Evolutionary conservation across 2,329 filamentous ascomycete species (phyloP), one percentile per base, ranked within the genome.

Genomic region (Dactylellina cionopaga): DNA sequence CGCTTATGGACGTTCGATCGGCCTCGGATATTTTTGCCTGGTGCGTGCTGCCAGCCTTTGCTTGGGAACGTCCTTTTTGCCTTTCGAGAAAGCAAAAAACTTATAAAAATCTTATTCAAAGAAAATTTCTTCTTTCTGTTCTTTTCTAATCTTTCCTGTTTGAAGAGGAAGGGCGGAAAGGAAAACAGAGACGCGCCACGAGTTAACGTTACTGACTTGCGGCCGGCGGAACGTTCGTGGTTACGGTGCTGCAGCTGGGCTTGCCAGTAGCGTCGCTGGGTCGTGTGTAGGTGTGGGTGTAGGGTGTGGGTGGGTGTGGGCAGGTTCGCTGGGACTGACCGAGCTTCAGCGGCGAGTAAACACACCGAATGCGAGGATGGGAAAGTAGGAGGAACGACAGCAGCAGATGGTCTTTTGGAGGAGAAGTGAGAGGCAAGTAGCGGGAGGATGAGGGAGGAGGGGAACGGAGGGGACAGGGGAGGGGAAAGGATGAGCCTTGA

Each of bases 261-360:
- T 11, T 15, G 11, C 19, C 35, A 63, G 47, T 65, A 65, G 47
- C 47, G 60, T 65, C 60, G 60, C 60, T 65, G 19, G 39, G 58
- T 51, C 44, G 56, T 51, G 56, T 43, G 58, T n/a, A n/a, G 27
- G 54, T 37, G 47, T 41, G 49, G 15, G n/a, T n/a, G n/a, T n/a
- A n/a, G n/a, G n/a, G n/a, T 27, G 56, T 47, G 47, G 25, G 37
- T 51, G 41, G 29, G 58, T 52, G 58, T 63, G 58, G 58, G 46
- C 43, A 33, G 24, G 52, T 49, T 58, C 44, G 58, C 52, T 54
- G 46, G 68, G 68, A 62, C 68, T 65, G 68, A 65, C 68, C 68
- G 68, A 72, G 54, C 68, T 72, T 64, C 68, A 72, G 59, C 65
- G 56, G 68, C 68, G 51, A 56, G 58, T 71, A 64, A 71, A 71